Base-by-base conservation (phyloP, 1,284 basidiomycete species). In the Moesziomyces sp. region DNA sequence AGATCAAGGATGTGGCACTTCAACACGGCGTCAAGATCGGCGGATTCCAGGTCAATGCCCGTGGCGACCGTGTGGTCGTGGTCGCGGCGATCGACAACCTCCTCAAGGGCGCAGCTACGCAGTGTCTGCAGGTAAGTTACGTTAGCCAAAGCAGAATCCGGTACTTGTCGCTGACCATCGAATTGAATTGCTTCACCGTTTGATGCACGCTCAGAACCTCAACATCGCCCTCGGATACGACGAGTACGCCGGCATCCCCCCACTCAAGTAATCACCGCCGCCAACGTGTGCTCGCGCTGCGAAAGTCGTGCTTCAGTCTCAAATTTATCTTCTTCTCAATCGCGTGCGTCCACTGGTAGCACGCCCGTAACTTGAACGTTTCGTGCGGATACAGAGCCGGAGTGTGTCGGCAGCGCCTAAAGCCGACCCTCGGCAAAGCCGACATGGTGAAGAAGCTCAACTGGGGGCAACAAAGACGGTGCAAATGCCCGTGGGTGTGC, bases 41-140 rank as follows among this genome's bases (percentile, higher is more conserved):
- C 61, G 96, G 96, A 3, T 90, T 96, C 84, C 97, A 99, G 86
- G 92, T 98, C 13, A 93, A 97, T 84, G 92, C 90, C 63, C 88
- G 88, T 44, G 92, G 93, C 1, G 91, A 93, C 80, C 87, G 96
- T 47, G 96, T 92, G 3, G 96, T 99, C 18, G 89, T 97, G 7
- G 93, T 97, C 13, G 65, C 57, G 24, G 52, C 53, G 11, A 66
- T 99, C 74, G 97, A 99, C 84, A 99, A 99, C 86, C 86, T 99
- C 63, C 87, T 99, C 68, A 99, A 99, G 85, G 96, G 96, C 11
- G 97, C 96, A 49, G 96, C 96, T 8, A 99, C 96, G 19, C 97
- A 99, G 86, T 98, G 95, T 85, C 83, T 99, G 64, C 94, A 95
- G 88, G 92, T 93, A 62, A 44, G 90, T 83, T 9, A 11, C 34